A percentile compares a stretch with the other conserved stretches of the same genome.
Conservation (phyloP, 75 land plant species). For the Sequoiadendron giganteum region DNA sequence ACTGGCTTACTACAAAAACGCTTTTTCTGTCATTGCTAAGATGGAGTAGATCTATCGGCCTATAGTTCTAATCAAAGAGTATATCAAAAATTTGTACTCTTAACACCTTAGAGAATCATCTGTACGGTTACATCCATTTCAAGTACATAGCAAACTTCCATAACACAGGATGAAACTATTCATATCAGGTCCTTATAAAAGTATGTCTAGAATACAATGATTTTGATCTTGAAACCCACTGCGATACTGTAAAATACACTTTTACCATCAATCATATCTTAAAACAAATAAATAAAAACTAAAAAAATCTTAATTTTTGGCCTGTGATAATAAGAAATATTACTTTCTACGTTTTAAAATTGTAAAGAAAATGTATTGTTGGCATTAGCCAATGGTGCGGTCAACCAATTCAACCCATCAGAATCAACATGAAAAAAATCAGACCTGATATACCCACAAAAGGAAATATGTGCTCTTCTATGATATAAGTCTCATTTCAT, state of each 20-base stretch:
- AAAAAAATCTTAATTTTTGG: neutral
- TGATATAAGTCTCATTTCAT: neutral
- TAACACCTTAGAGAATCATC: neutral
- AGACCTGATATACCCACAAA: neutral
- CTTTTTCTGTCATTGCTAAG: neutral
- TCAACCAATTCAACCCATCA: neutral
- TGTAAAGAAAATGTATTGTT: too few species aligned
- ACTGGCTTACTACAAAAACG: too few species aligned
- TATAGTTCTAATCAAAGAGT: neutral
- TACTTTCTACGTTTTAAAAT: neutral
- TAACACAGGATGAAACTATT: neutral
- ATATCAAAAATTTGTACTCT: neutral
- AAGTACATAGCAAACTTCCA: too few species aligned
- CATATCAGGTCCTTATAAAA: too few species aligned
- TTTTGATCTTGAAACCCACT: neutral
- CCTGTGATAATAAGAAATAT: neutral
- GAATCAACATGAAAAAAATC: neutral
- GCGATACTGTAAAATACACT: neutral
- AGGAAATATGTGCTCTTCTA: neutral
- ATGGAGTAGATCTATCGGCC: neutral
- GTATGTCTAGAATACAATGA: too few species aligned
- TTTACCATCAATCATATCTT: neutral
- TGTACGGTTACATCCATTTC: neutral
- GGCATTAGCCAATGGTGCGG: too few species aligned
- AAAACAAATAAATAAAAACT: too few species aligned